phyloP scores from a whole-genome alignment of 371 early-diverging fungal species.

The Parasitella parasitica region DNA sequence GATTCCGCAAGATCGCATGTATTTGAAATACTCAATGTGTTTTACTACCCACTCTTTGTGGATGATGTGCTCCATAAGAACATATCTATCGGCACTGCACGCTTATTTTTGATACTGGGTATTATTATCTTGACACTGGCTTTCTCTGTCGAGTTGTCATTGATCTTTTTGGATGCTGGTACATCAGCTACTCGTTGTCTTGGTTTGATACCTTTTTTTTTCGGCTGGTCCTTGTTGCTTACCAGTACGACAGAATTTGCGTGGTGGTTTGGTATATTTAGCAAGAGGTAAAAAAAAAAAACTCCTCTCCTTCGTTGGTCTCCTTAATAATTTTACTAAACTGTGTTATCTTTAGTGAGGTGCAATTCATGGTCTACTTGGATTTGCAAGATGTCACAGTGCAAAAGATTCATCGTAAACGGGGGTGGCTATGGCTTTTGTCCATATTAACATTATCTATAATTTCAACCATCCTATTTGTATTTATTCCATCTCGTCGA shows the following conservation, averaged over 20 bases:
- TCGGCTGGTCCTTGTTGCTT: constrained; percentile 38
- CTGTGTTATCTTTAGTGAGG: constrained; percentile 24
- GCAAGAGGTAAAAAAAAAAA: constrained; percentile 32
- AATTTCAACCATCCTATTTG: constrained; percentile 41
- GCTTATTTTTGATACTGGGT: constrained; percentile 25
- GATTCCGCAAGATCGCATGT: constrained; percentile 47
- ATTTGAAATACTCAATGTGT: constrained; percentile 50
- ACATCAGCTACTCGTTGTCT: constrained; percentile 31
- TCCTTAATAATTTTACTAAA: background rate
- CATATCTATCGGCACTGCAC: constrained; percentile 18
- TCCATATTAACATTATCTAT: constrained; percentile 27
- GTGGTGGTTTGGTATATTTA: constrained; percentile 45
- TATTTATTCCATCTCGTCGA: constrained; percentile 41
- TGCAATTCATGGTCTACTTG: constrained; percentile 34
- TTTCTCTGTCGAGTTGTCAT: constrained; percentile 38
- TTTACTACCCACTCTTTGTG: constrained; percentile 49
- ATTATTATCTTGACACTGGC: constrained; percentile 34
- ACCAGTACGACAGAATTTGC: constrained; percentile 43
- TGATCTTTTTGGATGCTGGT: constrained; percentile 39
- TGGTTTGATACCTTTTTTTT: constrained; percentile 38
- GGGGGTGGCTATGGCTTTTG: constrained; percentile 35
- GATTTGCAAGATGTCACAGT: constrained; percentile 45
- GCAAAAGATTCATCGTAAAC: constrained; percentile 34
- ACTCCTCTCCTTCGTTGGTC: background rate
- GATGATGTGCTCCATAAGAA: constrained; percentile 43